Evolutionary conservation across 495 filamentous ascomycete genomes (phyloP), one percentile per base, ranked within the genome.

Genomic region (Xylaria bambusicola): DNA sequence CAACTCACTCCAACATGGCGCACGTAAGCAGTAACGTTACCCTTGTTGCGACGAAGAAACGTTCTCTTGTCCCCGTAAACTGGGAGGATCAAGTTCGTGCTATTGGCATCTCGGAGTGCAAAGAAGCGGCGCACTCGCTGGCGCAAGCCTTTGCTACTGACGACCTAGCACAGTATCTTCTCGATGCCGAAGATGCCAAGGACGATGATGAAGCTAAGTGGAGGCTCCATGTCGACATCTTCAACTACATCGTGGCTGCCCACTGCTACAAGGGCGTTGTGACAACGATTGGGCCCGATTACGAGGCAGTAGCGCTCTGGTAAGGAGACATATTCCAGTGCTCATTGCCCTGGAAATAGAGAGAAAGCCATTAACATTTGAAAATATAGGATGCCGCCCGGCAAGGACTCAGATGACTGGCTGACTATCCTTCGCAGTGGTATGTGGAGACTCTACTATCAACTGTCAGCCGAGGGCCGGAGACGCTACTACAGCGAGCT

Each of bases 221-320:
- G 84, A 79, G 82, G 62, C 78, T 93, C 33, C 90, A 93, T 67
- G 75, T 87, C 46, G 79, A 85, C 62, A 89, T 91, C 60, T 79
- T 91, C 68, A 83, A 86, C 49, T 90, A 90, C 73, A 78, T 89
- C 60, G 85, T 86, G 35, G 84, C 88, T 31, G 84, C 88, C 51
- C 88, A 91, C 67, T 82, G 80, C 68, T 77, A 88, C 56, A 86
- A 83, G 52, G 90, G 89, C 20, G 62, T 91, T 42, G 90, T 86
- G 40, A 86, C 87, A 21, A 84, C 85, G 20, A 83, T 88, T 65
- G 90, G 90, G 2, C 82, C 84, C 44, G 81, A 91, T 62, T 90
- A 86, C 69, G 90, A 88, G 66, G 83, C 81, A 56, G 86, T 92
- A 53, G 88, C 88, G 57, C 78, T 93, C 36, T 93, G 89, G 89